Evolutionary conservation across 805 yeast genomes (phyloP), one percentile per base, ranked within the genome.

Genomic region (Yarrowia sp.): DNA sequence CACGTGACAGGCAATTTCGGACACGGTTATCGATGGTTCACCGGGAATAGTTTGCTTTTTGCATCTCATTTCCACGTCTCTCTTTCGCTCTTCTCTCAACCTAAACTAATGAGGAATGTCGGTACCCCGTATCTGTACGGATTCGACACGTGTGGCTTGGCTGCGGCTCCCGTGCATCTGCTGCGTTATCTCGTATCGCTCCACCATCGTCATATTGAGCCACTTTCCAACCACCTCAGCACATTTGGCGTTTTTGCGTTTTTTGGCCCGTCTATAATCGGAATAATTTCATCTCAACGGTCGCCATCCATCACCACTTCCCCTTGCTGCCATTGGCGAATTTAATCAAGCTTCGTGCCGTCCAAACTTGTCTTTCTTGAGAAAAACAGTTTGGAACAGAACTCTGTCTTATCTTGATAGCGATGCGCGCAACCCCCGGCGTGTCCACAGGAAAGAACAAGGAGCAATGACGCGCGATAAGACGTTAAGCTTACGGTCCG

Each of bases 291-390:
- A 1, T 24, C 30, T n/a, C 44, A n/a, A 40, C 44, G 20, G 44
- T 14, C n/a, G n/a, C 6, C 15, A 9, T 13, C 15, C 42, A 14
- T n/a, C n/a, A 14, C 10, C 24, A 42, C 24, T 10, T 42, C 14
- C 13, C 46, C 24, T 12, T 13, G 13, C 46, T 42, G n/a, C 52
- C 52, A 46, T 46, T 46, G 52, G 52, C 34, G 33, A 20, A 20
- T 44, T 20, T 14, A 20, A 44, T 44, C 49, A 44, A 44, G 33
- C 49, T 44, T 44, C 49, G 49, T 14, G 49, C 49, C 49, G 49
- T 20, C 30, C 49, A 20, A 44, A 44, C 49, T 44, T 13, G 36
- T 46, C 36, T 24, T 24, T 24, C 34, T 4, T 24, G 30, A n/a
- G 52, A 24, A 46, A 46, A 46, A 24, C 52, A 46, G 52, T 46